Evolutionary conservation across 2,329 filamentous ascomycete genomes (phyloP).

Genomic region (Penicillium polonicum): DNA sequence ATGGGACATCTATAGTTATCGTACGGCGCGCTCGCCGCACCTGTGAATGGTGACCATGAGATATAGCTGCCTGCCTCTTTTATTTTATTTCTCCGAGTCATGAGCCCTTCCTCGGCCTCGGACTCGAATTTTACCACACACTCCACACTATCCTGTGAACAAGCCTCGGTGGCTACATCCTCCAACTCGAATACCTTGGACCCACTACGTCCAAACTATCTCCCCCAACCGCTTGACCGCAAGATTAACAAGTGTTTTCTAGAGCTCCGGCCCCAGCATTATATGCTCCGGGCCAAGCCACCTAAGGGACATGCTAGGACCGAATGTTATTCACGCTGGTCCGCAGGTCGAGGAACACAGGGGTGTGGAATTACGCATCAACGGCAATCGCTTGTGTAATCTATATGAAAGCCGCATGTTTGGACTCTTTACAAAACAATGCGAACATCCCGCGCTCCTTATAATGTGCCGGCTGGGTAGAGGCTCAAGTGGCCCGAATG

Average conservation of each 20-base stretch:
- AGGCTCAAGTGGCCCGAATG: not conserved
- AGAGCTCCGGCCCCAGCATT: not conserved
- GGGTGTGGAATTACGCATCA: not conserved
- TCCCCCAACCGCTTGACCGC: slow-evolving; percentile 27
- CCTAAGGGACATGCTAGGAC: not conserved
- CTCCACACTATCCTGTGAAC: not conserved
- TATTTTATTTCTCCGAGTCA: too few species aligned
- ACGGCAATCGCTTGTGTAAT: not conserved
- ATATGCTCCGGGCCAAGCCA: not conserved
- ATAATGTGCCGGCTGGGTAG: not conserved
- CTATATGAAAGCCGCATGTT: not conserved
- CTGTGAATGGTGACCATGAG: not conserved
- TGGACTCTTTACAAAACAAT: not conserved
- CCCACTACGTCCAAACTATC: slow-evolving; percentile 20
- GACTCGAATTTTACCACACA: not conserved
- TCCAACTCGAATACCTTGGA: slow-evolving; percentile 12
- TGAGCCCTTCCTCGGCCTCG: not conserved
- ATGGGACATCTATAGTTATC: slow-evolving; percentile 19
- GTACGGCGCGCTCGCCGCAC: not conserved
- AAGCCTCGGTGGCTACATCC: not conserved
- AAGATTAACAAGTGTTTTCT: slow-evolving; percentile 16
- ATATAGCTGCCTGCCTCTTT: slow-evolving; percentile 1
- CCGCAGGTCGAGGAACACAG: not conserved
- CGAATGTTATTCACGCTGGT: not conserved
- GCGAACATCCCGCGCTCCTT: not conserved